Evolutionary conservation across 1,139 yeast species (phyloP), one percentile per base, ranked within the genome.

Genomic region (Nakaseomyces uthaithaninus): DNA sequence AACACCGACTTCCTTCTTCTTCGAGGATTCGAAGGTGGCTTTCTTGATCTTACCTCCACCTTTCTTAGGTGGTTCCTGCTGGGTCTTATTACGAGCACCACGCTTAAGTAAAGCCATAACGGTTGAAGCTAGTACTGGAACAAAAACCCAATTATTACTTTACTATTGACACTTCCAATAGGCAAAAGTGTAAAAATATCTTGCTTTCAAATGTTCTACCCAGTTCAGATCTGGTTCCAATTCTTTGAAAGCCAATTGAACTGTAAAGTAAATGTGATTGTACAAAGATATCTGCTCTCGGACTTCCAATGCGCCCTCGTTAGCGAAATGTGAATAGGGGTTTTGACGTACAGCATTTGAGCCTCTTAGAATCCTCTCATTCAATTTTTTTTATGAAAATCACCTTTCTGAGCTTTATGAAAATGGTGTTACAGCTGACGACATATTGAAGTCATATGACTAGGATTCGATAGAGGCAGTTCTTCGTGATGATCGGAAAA

Each of bases 1-100:
- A 3, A 91, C 96, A 36, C 98, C 97, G 16, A 91, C 97, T 62
- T 89, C 96, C 63, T 86, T 85, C 72, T 85, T 85, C 64, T 86
- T 86, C 43, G 80, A 70, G 36, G 82, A 67, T 56, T 91, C 97
- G 57, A 86, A 89, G 39, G 86, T 82, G 16, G 96, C 96, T 66
- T 89, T 87, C 57, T 84, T 79, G 54, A 87, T 83, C 39, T 63
- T 62, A 42, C 22, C 22, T n/a, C 65, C 62, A 31, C 74, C 66
- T 46, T 77, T 69, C 56, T 71, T 73, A 18, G 66, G 65, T 12
- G 64, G 66, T 40, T 62, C 63, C 44, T 70, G 74, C 43, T 73
- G 71, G 33, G 72, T 65, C 59, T 75, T 77, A 45, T 68, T 67
- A 57, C 89, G 75, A 37, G 76, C 84, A 24, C 82, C 79, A 62